Base-by-base conservation (phyloP, 176 grass and related monocot species). In the Musa itinerans region DNA sequence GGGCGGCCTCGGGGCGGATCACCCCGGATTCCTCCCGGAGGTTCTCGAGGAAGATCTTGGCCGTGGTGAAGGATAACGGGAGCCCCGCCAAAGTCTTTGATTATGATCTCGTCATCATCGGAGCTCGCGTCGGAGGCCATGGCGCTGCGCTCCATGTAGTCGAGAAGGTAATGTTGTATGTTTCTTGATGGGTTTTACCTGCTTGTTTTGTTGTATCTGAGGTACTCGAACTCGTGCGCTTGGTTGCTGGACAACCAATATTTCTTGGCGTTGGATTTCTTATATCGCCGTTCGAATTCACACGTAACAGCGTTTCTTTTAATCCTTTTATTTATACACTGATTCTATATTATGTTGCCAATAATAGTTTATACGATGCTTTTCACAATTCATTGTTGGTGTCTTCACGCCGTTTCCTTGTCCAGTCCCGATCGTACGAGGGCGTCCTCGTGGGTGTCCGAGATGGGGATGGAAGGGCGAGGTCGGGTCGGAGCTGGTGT, bases 101-200 rank as follows among this genome's bases (percentile, higher is more conserved):
- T 24, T 90, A 97, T 72, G 93, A 97, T 78, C 85, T 97, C 59
- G 63, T 97, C 68, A 93, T 97, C 78, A 93, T 90, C 74, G 90
- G 90, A 62, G 90, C 90, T 15, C 88, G 93, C 16, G 93, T 97
- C 3, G 93, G 90, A 0, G 87, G 93, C 0, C 90, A 97, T 69
- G 93, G 90, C 8, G 93, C 88, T 3, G 93, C 90, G 54, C 74
- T 97, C 20, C 93, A 97, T 80, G 90, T 88, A 50, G 90, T 97
- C 8, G 93, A 97, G 80, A 89, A 90, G 86, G 93, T 97, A 74
- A 15, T 27, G 22, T 16, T 74, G 20, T 17, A 15, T 58, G 53
- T 51, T 57, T 21, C 16, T 54, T 49, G 11, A 3, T 26, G 52
- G 14, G 17, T 15, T 13, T 27, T 26, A 17, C 20, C 21, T 55